A percentile compares a stretch with the other conserved stretches of the same genome.
Evolutionary conservation across 805 yeast species (phyloP).

Genomic region (Nakazawaea pomicola): DNA sequence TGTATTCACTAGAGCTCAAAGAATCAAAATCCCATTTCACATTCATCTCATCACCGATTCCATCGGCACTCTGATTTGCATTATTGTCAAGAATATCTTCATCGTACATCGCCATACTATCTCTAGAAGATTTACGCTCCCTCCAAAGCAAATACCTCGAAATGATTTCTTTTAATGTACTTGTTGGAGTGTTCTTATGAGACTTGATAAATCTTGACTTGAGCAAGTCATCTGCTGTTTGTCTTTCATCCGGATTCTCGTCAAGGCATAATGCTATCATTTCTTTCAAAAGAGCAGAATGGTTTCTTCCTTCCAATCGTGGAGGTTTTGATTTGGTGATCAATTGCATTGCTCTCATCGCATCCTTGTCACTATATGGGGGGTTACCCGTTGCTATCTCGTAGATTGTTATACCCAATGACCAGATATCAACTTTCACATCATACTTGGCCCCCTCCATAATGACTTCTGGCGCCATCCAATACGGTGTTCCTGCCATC

Average conservation of each 20-base stretch:
- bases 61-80: slow-evolving; percentile 17
- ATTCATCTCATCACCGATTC: slow-evolving; percentile 29
- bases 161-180: slow-evolving; percentile 66
- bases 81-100: slow-evolving; percentile 26
- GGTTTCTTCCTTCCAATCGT: slow-evolving; percentile 84
- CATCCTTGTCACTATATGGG: slow-evolving; percentile 94
- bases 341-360: slow-evolving; percentile 89
- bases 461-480: slow-evolving; percentile 99
- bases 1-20: slow-evolving; percentile 65
- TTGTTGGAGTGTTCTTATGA: slow-evolving; percentile 56
- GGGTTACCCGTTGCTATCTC: slow-evolving; percentile 98
- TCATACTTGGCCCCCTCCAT: slow-evolving; percentile 87
- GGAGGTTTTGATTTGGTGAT: slow-evolving; percentile 94
- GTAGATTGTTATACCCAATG: slow-evolving; percentile 87
- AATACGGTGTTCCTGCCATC: slow-evolving; percentile 93
- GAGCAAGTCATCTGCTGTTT: slow-evolving; percentile 77
- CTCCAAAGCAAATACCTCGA: slow-evolving; percentile 72
- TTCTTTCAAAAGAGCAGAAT: slow-evolving; percentile 73
- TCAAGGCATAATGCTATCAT: slow-evolving; percentile 88
- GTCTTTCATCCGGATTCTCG: slow-evolving; percentile 87
- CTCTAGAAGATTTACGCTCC: slow-evolving; percentile 55
- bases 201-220: slow-evolving; percentile 68
- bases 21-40: slow-evolving; percentile 92
- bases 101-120: slow-evolving; percentile 38
- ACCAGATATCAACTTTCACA: slow-evolving; percentile 95